Evolutionary conservation across 129 eudicot species (phyloP).

Genomic region (Lactuca saligna): DNA sequence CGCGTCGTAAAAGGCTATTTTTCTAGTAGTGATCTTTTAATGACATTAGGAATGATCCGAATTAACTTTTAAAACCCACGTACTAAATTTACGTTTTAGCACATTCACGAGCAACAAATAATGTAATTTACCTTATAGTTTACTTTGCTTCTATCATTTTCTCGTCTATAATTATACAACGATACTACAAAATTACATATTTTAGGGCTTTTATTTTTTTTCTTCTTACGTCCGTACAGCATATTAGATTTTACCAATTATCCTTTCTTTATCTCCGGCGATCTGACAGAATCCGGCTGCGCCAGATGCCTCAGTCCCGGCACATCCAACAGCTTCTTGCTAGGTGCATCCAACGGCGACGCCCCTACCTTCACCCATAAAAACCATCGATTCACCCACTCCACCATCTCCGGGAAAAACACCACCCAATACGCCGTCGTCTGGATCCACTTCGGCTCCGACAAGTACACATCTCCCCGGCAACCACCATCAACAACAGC

Average conservation of each 20-base stretch:
- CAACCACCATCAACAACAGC: slow-evolving; percentile 29
- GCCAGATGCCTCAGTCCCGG: slow-evolving; percentile 20
- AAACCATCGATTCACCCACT: slow-evolving; percentile 29
- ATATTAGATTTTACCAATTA: background rate
- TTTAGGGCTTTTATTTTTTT: too few relatives aligned
- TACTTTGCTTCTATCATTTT: too few relatives aligned
- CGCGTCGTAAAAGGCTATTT: too few relatives aligned
- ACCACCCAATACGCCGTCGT: slow-evolving; percentile 32
- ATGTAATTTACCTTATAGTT: too few relatives aligned
- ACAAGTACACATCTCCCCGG: slow-evolving; percentile 28
- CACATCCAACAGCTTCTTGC: slow-evolving; percentile 25
- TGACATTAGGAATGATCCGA: too few relatives aligned
- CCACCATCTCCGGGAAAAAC: slow-evolving; percentile 33
- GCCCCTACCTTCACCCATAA: slow-evolving; percentile 22
- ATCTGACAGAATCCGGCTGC: slow-evolving; percentile 29
- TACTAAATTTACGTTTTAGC: too few relatives aligned
- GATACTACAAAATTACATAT: background rate
- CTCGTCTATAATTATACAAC: too few relatives aligned
- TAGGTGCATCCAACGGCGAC: slow-evolving; percentile 28
- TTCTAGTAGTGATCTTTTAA: too few relatives aligned
- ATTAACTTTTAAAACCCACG: too few relatives aligned
- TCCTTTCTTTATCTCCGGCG: slow-evolving; percentile 27
- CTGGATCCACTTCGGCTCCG: slow-evolving; percentile 33
- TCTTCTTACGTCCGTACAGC: background rate
- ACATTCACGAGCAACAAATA: too few relatives aligned